Evolutionary conservation across 495 filamentous ascomycete genomes (phyloP), one percentile per base, ranked within the genome.

Genomic region (Parathielavia appendiculata): DNA sequence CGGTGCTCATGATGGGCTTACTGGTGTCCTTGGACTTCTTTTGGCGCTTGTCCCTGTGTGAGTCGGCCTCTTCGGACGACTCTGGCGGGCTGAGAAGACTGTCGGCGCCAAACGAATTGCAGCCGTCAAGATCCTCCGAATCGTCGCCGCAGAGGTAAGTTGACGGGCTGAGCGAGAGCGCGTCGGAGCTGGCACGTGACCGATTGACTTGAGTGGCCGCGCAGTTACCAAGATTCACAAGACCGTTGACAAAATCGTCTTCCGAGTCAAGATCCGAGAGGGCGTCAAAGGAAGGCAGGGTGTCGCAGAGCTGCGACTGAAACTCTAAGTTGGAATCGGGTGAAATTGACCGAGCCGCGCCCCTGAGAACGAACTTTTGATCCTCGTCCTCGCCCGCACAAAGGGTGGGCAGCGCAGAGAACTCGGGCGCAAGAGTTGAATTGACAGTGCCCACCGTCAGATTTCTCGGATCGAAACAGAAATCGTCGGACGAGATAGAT

Each of bases 261-360:
- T 96, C 92, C 0, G 89, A 92, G 71, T 96, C 93, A 51, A 96
- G 81, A 63, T 96, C 92, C 20, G 90, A 92, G 57, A 95, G 81
- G 59, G 90, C 87, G 65, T 95, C 88, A 59, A 97, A 92, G 38
- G 76, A 77, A 2, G 87, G 86, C 30, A 92, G 79, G n/a, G 80
- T 82, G 75, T 79, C 79, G 61, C 82, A 74, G 34, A 79, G 70
- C 22, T 80, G 75, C 22, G 74, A 72, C 26, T 75, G 77, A 63
- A 85, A 82, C 35, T 79, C 77, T 52, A 84, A 79, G 23, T 76
- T 66, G 41, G 79, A 71, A 47, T 78, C 75, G 47, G 80, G 76
- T n/a, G 82, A 79, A 61, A 81, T 76, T 61, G 79, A 70, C 46
- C 60, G 63, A 23, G 67, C 46, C 34, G 85, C 86, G 62, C 83